These are phyloP conservation scores for Macrocystidia cucumis DNA, from an alignment of 1,284 basidiomycete genomes.

Conservation along the genomic window DNA sequence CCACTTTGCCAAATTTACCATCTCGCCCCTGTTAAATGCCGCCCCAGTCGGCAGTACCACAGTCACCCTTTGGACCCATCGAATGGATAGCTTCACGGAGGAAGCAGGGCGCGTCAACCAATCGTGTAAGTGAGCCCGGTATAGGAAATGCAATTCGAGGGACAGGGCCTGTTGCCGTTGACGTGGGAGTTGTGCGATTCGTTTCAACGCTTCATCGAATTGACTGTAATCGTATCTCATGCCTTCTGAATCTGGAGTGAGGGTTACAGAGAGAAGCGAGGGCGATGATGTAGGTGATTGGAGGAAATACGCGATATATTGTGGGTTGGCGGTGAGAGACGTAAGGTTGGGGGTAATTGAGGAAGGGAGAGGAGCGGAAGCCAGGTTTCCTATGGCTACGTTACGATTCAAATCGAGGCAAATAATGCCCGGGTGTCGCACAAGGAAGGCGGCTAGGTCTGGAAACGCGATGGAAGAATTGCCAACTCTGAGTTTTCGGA, in stretches of 20 bases:
- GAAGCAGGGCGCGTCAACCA: too few species aligned
- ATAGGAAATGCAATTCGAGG: slow-evolving; percentile 6
- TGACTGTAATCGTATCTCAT: slow-evolving; percentile 1
- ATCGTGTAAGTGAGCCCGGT: too few species aligned
- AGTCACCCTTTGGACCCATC: too few species aligned
- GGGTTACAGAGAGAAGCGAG: slow-evolving; percentile 3
- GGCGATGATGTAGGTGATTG: slow-evolving; percentile 6
- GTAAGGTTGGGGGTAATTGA: slow-evolving; percentile 8
- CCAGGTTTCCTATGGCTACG: slow-evolving; percentile 9
- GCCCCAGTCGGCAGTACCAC: too few species aligned
- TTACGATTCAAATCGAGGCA: too few species aligned
- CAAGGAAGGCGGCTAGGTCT: slow-evolving; percentile 7
- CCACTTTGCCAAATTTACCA: too few species aligned
- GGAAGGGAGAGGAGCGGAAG: slow-evolving; percentile 3
- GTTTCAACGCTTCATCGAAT: slow-evolving; percentile 5
- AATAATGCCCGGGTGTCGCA: too few species aligned
- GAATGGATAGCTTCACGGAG: too few species aligned
- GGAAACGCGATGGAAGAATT: slow-evolving; percentile 12
- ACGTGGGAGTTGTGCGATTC: slow-evolving; percentile 5
- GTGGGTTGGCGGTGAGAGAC: slow-evolving; percentile 9
- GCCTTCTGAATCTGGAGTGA: slow-evolving; percentile 3
- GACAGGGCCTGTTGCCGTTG: too few species aligned
- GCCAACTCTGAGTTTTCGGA: slow-evolving; percentile 13
- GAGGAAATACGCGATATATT: slow-evolving; percentile 10
- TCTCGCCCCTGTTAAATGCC: too few species aligned